Base-by-base conservation (phyloP, 495 filamentous ascomycete genomes). In the Achaetomiella virescens region DNA sequence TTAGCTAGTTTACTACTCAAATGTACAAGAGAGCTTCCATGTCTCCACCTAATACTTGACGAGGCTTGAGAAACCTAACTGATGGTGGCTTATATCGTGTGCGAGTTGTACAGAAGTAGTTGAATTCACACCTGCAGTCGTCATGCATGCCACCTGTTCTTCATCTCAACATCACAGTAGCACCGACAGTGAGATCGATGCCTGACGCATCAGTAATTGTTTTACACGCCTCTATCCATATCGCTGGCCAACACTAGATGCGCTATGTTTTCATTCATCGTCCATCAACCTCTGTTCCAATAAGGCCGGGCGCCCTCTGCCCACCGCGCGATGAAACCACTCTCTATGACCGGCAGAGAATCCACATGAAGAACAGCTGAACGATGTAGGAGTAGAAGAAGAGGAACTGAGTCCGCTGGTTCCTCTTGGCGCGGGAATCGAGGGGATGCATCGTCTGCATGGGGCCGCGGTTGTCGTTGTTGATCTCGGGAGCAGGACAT, bases 341-440 rank as follows among this genome's bases (percentile, higher is more conserved):
- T 7, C 6, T 2, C 40, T 52, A 73, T 3, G 66, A 64, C 55
- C 72, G 67, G 62, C 70, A 95, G 55, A 98, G 76, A 58, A 91
- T 81, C 86, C 93, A 92, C 89, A 97, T 97, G 68, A 97, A 95
- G 52, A 91, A 65, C 45, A 97, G 83, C 71, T 98, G 93, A 49
- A 96, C 85, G 15, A 91, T 75, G 70, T 97, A 98, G 37, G 89
- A 88, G 74, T 98, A 98, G 56, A 92, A 73, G 72, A 97, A 97
- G 56, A 98, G 74, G 63, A 98, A 98, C 75, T 97, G 90, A 3
- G 91, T 97, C 53, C 93, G 79, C 68, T 90, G 83, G 71, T 87
- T 96, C 66, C 86, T 82, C 76, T 95, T 91, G 17, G 87, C 82
- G 59, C 91, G 82, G 14, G 78, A 70, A 48, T 79, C 74, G 29